phyloP scores from a whole-genome alignment of 768 basidiomycete species.

The Porpolomopsis calyptriformis region DNA sequence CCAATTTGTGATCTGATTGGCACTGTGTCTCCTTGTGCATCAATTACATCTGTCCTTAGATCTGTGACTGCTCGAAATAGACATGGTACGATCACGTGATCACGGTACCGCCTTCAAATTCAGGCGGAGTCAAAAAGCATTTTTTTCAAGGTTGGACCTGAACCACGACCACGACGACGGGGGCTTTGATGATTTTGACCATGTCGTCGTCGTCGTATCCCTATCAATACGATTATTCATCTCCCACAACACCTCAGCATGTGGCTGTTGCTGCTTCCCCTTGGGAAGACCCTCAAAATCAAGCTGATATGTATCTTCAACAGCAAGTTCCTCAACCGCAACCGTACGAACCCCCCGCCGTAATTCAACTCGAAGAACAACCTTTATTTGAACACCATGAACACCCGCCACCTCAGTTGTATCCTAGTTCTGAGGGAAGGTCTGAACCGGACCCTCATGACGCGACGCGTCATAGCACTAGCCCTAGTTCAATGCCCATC shows the following conservation, averaged over 20 bases:
- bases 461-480: slow-evolving; percentile 14
- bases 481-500: slow-evolving; percentile 11
- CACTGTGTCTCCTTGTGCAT: too few species aligned
- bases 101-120: slow-evolving; percentile 3
- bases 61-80: neutral
- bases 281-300: slow-evolving; percentile 18
- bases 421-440: slow-evolving; percentile 20
- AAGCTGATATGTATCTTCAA: slow-evolving; percentile 13
- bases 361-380: slow-evolving; percentile 14
- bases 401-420: slow-evolving; percentile 14
- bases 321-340: slow-evolving; percentile 27
- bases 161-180: too few species aligned
- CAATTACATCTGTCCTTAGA: neutral
- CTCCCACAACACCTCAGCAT: slow-evolving; percentile 35
- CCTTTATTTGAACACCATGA: slow-evolving; percentile 17
- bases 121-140: slow-evolving; percentile 2
- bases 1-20: too few species aligned
- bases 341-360: slow-evolving; percentile 13
- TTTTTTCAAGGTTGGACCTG: neutral
- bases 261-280: too few species aligned
- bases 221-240: slow-evolving; percentile 36
- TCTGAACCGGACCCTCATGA: slow-evolving; percentile 18
- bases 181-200: slow-evolving; percentile 6
- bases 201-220: slow-evolving; percentile 42
- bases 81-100: slow-evolving; percentile 10